Base-by-base conservation (phyloP, 169 alveolate genomes). In the Plasmodium fragile region DNA sequence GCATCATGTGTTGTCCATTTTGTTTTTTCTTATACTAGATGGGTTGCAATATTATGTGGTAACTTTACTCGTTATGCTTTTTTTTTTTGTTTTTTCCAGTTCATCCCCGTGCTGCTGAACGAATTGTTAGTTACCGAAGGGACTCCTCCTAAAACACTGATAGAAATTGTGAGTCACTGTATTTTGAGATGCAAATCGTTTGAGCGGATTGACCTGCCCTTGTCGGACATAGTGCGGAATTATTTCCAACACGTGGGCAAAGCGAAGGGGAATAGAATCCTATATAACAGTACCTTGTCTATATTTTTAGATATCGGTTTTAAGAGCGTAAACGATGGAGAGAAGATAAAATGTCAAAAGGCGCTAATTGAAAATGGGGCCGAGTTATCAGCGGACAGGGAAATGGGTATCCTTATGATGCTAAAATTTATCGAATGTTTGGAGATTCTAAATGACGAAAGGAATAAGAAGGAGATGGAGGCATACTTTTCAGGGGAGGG, bases 261-360 rank as follows among this genome's bases (percentile, higher is more conserved):
- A 10, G 72, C n/a, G 16, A 18, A 59, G 5, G 65, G 34, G 59
- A 52, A 25, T 34, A 8, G 69, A 34, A 87, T 87, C n/a, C 55
- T 87, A n/a, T 87, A 87, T 41, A 59, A 78, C 45, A 87, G 82
- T 34, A 87, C 89, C 45, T 55, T 78, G 34, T 77, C 49, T 36
- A 78, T 87, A 87, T 87, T 87, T 39, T 41, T 87, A 79, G 93
- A 87, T 78, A 36, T 79, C 30, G 85, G 93, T 11, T 87, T 87
- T 78, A 87, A 59, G 49, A 59, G 71, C 81, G 70, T 8, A 59
- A 16, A 36, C 43, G 93, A 87, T 87, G 93, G 69, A 4, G 93
- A 87, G 71, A 87, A 87, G 32, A n/a, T 87, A 52, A 87, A 77
- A 87, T 87, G 55, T 78, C 93, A 78, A 78, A 32, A 87, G 72